Base-by-base conservation (phyloP, 768 basidiomycete species). In the Mrakia gelida region DNA sequence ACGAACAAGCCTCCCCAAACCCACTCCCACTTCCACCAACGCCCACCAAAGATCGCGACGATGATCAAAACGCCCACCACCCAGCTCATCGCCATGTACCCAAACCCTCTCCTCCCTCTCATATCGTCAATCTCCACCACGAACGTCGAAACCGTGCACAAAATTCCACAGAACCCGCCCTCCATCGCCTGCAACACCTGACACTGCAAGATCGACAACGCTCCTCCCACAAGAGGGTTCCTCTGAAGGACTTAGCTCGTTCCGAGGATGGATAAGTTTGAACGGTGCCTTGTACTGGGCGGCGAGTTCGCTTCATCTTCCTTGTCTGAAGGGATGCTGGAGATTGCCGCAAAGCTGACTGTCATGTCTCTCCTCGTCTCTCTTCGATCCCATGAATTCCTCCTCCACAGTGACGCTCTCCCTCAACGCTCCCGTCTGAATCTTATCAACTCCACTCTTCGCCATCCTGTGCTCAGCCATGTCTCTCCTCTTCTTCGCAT, bases 141-240 rank as follows among this genome's bases (percentile, higher is more conserved):
- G 82, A 98, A 96, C 23, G 95, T 98, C 84, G 92, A 94, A 81
- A 99, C 88, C 1, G 97, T 99, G 1, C 92, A 95, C 81, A 98
- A 86, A 85, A 94, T 95, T 15, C 95, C 97, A 83, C 95, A 98
- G 82, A 94, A 98, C 10, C 97, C 97, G 83, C 98, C 94, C 34
- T 87, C 86, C 54, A 98, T 85, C 1, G 94, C 95, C 82, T 92
- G 91, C 61, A 98, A 84, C 28, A 93, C 86, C 34, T 88, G 87
- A 82, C 95, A 97, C 52, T 88, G 87, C 78, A 87, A 79, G 0
- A 11, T 30, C 9, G 21, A 54, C 63, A 71, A 28, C 76, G 54
- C 41, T 59, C n/a, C 38, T 75, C 41, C 38, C 59, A 15, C 16
- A 86, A 85, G 76, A 61, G 23, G 59, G 1, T 61, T 38, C 7